Evolutionary conservation across 2,329 filamentous ascomycete genomes (phyloP).

Genomic region (Ascochyta pisi): DNA sequence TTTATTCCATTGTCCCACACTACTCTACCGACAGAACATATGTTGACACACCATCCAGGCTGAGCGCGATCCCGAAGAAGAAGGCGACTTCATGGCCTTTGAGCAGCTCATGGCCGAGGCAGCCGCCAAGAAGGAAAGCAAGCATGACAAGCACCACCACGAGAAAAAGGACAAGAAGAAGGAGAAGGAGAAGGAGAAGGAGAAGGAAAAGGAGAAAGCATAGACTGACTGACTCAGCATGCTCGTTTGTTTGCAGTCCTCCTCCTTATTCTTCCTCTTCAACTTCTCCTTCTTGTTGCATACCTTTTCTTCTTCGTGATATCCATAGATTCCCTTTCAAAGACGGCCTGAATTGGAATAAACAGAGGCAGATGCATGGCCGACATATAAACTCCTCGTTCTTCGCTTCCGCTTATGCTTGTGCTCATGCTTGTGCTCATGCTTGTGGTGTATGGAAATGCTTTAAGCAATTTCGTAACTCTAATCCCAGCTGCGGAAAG

Average conservation of each 20-base stretch:
- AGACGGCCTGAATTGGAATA: conserved; percentile 9
- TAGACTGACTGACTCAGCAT: background rate
- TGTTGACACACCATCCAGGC: conserved; percentile 63
- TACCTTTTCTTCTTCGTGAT: conserved; percentile 27
- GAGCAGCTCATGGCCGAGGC: conserved; percentile 98
- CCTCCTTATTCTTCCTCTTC: background rate
- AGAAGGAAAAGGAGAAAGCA: conserved; percentile 16
- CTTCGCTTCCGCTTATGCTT: background rate
- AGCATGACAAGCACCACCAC: conserved; percentile 74
- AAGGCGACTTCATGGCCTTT: conserved; percentile 98
- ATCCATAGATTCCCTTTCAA: conserved; percentile 38
- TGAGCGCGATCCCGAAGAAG: conserved; percentile 88
- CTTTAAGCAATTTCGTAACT: background rate
- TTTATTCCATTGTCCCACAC: background rate
- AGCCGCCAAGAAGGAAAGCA: conserved; percentile 88
- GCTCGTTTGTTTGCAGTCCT: background rate
- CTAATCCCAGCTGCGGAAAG: background rate
- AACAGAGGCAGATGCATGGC: background rate
- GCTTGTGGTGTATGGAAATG: background rate
- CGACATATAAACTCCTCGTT: background rate
- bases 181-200: conserved; percentile 27
- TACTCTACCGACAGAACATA: background rate
- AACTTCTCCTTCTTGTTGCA: conserved; percentile 16
- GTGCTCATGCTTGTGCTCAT: background rate
- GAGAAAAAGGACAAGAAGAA: conserved; percentile 44